Evolutionary conservation across 305 asterid genomes (phyloP), one percentile per base, ranked within the genome.

Genomic region (Caryopteris hybrid): DNA sequence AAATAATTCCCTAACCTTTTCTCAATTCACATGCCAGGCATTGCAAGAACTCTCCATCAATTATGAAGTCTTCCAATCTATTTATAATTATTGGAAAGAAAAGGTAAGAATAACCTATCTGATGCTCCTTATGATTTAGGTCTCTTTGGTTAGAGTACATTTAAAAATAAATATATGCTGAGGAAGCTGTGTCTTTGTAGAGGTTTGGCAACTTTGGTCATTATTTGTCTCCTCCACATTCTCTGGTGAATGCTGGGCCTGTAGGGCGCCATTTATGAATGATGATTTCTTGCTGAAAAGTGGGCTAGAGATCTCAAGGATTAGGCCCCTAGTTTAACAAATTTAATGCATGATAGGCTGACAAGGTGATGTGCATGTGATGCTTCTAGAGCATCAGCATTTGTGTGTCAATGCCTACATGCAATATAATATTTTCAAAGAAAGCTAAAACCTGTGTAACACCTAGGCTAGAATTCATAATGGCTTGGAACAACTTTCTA

Each of bases 1-100:
- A 65, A 17, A 21, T 31, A 25, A 56, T 64, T 42, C 63, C 43
- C 76, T 83, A 38, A 83, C 43, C 48, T 22, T 72, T 56, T 48
- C n/a, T 43, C 46, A n/a, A 63, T 62, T 66, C n/a, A n/a, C n/a
- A 43, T 83, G 68, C 70, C 76, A 92, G 98, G 97, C 96, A 53
- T 76, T 92, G 79, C 98, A 92, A 74, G 84, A 88, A 48, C 77
- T 84, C 45, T 87, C 95, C 38, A 84, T 90, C 66, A 82, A 82
- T 48, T 92, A 92, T 83, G 98, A 97, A 74, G 84, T 85, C 73
- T 92, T 92, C 80, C 98, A 89, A 74, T 81, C 91, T 70, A 88
- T 92, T 42, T 92, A 90, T 76, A 85, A 56, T 74, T 86, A 88
- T 82, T 92, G 98, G 98, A 92, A 90, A 74, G 87, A 82, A 67